A percentile compares a stretch with the other conserved stretches of the same genome.
Conservation (phyloP, 257 asterid genomes). For the Mitragyna speciosa region DNA sequence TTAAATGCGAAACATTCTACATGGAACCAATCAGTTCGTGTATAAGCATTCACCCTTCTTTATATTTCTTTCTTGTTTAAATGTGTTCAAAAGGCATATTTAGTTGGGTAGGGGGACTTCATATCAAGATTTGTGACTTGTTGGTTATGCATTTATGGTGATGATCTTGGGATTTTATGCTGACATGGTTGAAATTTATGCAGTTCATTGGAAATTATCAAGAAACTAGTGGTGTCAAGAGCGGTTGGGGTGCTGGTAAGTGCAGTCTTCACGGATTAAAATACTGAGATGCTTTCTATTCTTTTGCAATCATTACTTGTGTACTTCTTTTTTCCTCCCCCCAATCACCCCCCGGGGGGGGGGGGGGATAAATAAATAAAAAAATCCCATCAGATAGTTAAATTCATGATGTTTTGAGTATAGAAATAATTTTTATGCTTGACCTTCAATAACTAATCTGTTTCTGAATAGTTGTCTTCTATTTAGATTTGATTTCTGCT, state of each 20-base stretch:
- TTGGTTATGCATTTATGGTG: neutral
- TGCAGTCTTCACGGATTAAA: constrained; percentile 10
- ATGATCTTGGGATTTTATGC: neutral
- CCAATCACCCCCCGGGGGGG: no score
- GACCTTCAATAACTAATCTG: neutral
- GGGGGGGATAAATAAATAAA: no score
- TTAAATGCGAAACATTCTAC: neutral
- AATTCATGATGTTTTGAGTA: neutral
- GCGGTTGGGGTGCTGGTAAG: constrained; percentile 98
- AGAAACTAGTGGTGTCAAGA: constrained; percentile 70
- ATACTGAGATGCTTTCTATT: neutral
- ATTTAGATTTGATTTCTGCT: no score
- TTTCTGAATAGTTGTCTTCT: no score
- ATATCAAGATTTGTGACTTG: neutral
- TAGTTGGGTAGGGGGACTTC: neutral
- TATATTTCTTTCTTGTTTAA: no score
- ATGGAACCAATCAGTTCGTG: neutral
- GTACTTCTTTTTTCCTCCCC: neutral
- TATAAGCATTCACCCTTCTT: neutral
- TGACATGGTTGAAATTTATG: constrained; percentile 34
- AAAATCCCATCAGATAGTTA: neutral
- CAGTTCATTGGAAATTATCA: constrained; percentile 97
- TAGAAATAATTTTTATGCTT: neutral
- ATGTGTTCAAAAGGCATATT: neutral
- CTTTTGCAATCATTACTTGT: neutral